Base-by-base conservation (phyloP, 352 stramenopile species). In the Thalassiosira hispida region DNA sequence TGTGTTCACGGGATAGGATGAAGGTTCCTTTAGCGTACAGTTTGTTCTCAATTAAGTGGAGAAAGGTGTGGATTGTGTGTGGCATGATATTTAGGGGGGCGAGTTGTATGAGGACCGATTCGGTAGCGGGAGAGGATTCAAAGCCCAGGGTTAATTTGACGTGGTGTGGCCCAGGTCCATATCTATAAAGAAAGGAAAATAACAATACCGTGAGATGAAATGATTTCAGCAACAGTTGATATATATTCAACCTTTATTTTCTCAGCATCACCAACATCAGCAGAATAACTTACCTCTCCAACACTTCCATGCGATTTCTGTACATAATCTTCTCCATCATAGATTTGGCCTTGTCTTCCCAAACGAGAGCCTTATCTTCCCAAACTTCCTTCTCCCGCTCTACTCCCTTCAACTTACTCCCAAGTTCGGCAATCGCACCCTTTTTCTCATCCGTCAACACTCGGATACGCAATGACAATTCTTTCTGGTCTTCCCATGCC, bases 51-150 rank as follows among this genome's bases (percentile, higher is more conserved):
- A 91, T 73, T 59, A 90, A 83, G 42, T 81, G 68, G 12, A 91
- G 35, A 72, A 93, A 88, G 16, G 85, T 77, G 53, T 91, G 60
- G 14, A 93, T 76, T 27, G 81, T 83, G 29, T 88, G 83, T 31
- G 87, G 85, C 80, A 91, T 88, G 38, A 83, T 40, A 31, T 80
- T 61, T 40, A 81, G 49, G 7, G 79, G 73, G 6, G 83, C 85
- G 5, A 86, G 67, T 67, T 91, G 81, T 1, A 83, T 52, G 18
- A 73, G 40, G 4, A 83, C 62, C 18, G 56, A 56, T 56, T 69
- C 71, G 11, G 56, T 35, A 9, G 23, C 65, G 16, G 42, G n/a
- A 23, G 22, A 49, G 18, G 53, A 51, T 42, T 49, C 20, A 35
- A 71, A 53, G 16, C 23, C 20, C 12, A 81, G 53, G 2, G 64